Base-by-base conservation (phyloP, 2,329 filamentous ascomycete species). In the Zymoseptoria ardabiliae region DNA sequence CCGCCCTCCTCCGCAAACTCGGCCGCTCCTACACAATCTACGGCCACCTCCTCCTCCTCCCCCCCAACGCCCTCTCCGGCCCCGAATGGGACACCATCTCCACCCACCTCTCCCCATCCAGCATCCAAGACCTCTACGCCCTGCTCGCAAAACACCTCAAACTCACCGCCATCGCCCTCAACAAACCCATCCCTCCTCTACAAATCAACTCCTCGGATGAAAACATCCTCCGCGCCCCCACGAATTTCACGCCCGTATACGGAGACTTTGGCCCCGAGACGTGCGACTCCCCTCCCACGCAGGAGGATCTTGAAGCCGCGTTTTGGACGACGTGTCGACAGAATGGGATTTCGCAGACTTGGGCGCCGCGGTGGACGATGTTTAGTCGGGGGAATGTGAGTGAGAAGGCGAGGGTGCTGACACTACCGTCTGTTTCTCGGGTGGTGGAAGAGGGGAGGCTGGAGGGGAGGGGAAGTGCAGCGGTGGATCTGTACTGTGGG, bases 361-460 rank as follows among this genome's bases (percentile, higher is more conserved):
- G 92, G 92, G 89, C 91, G 0, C 93, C 93, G 13, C 76, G 86
- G 0, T 92, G 91, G 80, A 96, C 91, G 23, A 97, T 97, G 92
- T 97, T 97, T 73, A 91, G 88, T 63, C 83, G 91, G 1, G 92
- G 93, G 3, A 97, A 97, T 73, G 79, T 97, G 60, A 88, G 86
- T 55, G 93, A 97, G 75, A 97, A 97, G 72, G 85, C 88, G 0
- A 80, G 93, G 11, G 75, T 97, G 1, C 74, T 96, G 4, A 72
- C 71, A 0, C 65, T 81, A 1, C 72, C 76, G 7, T 69, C 70
- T 7, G 68, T 77, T 0, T 4, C 2, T 10, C 25, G 62, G 35
- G 66, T 68, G 11, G 67, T 71, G 6, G 66, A 58, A 13, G 73
- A 77, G 62, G 75, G 71, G 61, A 20, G 55, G 57, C 17, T 68